Evolutionary conservation across 2,329 filamentous ascomycete genomes (phyloP), one percentile per base, ranked within the genome.

Genomic region (Atkinsonella hypoxylon): DNA sequence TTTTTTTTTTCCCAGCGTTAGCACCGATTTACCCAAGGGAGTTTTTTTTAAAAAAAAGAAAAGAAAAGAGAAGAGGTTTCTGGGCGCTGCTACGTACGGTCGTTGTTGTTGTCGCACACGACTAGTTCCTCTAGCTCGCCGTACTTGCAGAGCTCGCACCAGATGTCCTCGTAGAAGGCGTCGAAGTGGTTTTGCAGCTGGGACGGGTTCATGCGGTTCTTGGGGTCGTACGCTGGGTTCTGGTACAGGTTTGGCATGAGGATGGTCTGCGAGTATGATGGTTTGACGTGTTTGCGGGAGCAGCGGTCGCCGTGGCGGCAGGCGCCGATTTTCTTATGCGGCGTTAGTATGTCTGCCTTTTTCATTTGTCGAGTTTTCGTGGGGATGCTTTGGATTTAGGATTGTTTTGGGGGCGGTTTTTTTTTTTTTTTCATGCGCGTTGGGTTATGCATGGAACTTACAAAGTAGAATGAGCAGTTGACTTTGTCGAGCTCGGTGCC

Each of bases 151-250:
- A 98, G 88, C 79, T 98, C 93, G 74, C 91, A 97, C 91, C 93
- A 98, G 59, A 98, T 89, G 68, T 98, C 93, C 75, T 98, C 93
- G 77, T 98, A 98, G 70, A 98, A 98, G 64, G 93, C 93, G 71
- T 98, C 93, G 67, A 98, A 98, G 79, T 98, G 93, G 75, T 95
- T 95, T 72, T 96, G 91, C 67, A 97, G 85, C 76, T 98, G 93
- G 60, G 82, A 85, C 7, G 89, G 75, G 73, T 95, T 96, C 87
- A 98, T 95, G 73, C 90, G 93, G 77, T 84, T 93, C 75, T 95
- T 94, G 45, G 87, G 83, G 69, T 97, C 90, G 80, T 95, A 95
- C 56, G 89, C 89, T 11, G 93, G 93, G 77, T 98, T 98, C 71
- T 97, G 93, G 78, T 98, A 98, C 61, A 98, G 87, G 71, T 95